Conservation (phyloP, 352 stramenopile species). For the Saprolegnia parasitica region DNA sequence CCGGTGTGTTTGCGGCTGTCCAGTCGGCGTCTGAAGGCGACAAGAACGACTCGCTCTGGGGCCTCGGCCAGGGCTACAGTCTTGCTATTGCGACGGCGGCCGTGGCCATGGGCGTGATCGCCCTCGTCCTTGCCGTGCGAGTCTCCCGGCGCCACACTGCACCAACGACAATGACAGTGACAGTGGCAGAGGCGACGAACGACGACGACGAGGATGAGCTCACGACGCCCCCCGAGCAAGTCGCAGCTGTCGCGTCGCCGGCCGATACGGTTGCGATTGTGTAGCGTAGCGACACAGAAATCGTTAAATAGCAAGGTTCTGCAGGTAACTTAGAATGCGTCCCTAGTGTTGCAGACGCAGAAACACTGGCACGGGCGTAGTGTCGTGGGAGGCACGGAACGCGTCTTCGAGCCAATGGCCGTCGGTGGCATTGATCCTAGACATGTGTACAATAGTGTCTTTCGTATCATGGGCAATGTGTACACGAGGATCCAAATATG, state of each 20-base stretch:
- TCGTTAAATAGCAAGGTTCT: too few relatives aligned
- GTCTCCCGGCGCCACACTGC: neutral
- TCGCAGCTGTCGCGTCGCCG: neutral
- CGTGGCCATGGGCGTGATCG: neutral
- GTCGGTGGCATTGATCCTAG: neutral
- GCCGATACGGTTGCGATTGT: neutral
- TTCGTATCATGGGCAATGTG: neutral
- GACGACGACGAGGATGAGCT: neutral
- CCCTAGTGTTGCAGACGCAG: neutral
- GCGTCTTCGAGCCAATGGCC: neutral
- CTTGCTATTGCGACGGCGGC: neutral
- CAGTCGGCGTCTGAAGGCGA: neutral
- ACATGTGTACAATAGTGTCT: neutral
- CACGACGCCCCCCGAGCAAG: neutral
- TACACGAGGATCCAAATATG: constrained; percentile 15
- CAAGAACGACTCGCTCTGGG: neutral
- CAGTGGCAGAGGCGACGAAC: neutral
- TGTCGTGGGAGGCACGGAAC: neutral
- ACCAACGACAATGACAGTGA: neutral
- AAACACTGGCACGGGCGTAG: neutral
- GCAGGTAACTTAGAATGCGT: too few relatives aligned
- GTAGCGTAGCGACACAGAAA: neutral
- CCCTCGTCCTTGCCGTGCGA: neutral
- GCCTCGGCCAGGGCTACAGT: neutral
- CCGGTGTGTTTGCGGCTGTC: neutral